phyloP scores from a whole-genome alignment of 352 stramenopile species.

The Peronospora tabacina region DNA sequence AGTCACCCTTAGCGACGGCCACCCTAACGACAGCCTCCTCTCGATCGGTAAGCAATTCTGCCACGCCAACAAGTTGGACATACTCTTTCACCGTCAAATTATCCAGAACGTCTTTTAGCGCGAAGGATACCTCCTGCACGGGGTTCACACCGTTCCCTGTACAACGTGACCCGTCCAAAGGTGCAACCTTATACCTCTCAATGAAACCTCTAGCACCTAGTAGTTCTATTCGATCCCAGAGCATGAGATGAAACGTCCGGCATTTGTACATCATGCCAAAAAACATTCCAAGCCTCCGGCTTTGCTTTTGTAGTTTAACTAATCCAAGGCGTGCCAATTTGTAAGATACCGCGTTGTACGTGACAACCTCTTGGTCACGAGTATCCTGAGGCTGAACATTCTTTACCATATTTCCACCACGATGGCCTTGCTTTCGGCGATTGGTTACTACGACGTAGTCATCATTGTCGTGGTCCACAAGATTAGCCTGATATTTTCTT shows the following conservation, averaged over 20 bases:
- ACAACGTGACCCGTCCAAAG: neutral
- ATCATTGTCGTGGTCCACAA: slow-evolving; percentile 48
- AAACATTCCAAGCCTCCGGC: slow-evolving; percentile 59
- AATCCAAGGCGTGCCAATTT: slow-evolving; percentile 53
- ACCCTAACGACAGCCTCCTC: slow-evolving; percentile 55
- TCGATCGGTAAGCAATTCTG: slow-evolving; percentile 47
- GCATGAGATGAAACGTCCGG: slow-evolving; percentile 50
- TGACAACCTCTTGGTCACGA: slow-evolving; percentile 46
- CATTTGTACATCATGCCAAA: slow-evolving; percentile 69
- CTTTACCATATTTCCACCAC: slow-evolving; percentile 16
- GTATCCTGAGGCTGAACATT: slow-evolving; percentile 7
- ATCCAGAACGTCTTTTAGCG: slow-evolving; percentile 63
- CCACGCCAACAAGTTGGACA: slow-evolving; percentile 61
- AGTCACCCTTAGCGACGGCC: slow-evolving; percentile 32
- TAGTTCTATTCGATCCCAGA: slow-evolving; percentile 43
- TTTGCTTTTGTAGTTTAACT: slow-evolving; percentile 58
- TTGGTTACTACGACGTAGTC: slow-evolving; percentile 59
- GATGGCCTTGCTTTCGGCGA: slow-evolving; percentile 24
- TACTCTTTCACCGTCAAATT: slow-evolving; percentile 59
- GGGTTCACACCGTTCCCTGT: neutral
- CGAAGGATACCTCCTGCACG: slow-evolving; percentile 37
- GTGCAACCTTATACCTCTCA: neutral
- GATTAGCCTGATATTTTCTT: slow-evolving; percentile 47
- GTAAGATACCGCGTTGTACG: slow-evolving; percentile 56
- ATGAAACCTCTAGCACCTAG: slow-evolving; percentile 14